Base-by-base conservation (phyloP, 176 grass and related monocot species). In the Oryza brachyantha region DNA sequence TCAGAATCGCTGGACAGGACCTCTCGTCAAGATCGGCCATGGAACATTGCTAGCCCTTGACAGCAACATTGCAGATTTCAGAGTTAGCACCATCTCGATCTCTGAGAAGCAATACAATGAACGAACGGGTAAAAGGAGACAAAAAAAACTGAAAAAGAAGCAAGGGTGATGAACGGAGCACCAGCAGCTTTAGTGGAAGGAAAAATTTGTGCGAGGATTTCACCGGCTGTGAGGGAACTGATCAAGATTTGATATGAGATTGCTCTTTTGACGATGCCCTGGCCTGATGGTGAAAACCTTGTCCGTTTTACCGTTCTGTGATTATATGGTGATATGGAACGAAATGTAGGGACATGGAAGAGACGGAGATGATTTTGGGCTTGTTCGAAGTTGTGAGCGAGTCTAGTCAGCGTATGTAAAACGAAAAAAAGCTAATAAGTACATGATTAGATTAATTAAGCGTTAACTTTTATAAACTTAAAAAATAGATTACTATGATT, bases 1-100 rank as follows among this genome's bases (percentile, higher is more conserved):
- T 45, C 64, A 71, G 86, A 70, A 84, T 88, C 86, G 64, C 19
- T 1, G 9, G 86, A 80, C 24, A 39, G 17, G 81, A 81, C 81
- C 6, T 29, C 63, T 80, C 62, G 32, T 63, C 69, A 64, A 73
- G 74, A 36, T 28, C 22, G 45, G 27, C 59, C 42, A 38, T 36
- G 86, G 57, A 70, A 70, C 58, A 11, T 62, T 5, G 21, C 9
- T 16, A 46, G 0, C 24, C 0, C 55, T 35, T 68, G 69, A 74
- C 41, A 16, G 52, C 41, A 22, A 45, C 86, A 4, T 54, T 19
- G 17, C 29, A 42, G 59, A 48, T 67, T 67, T 29, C 84, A 66
- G 61, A 19, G 69, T 17, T 17, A 32, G n/a, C 10, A 57, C 50
- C n/a, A n/a, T n/a, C n/a, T n/a, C n/a, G n/a, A n/a, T n/a, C 2